A percentile compares a stretch with the other conserved stretches of the same genome.
Conservation (phyloP, 345 rosid species). For the Anastatica hierochuntica region DNA sequence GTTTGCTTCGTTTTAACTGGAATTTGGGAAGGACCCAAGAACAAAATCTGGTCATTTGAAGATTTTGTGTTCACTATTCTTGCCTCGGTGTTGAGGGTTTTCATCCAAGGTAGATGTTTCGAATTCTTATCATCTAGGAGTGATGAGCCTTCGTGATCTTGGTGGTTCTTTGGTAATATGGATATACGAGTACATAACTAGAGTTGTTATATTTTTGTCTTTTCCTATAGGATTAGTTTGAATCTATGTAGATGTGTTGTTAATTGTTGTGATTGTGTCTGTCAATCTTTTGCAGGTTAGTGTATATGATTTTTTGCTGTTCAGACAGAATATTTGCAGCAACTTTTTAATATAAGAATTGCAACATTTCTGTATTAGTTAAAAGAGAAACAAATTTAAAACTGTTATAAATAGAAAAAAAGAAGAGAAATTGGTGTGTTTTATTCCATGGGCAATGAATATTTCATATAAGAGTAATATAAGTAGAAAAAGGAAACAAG, state of each 20-base stretch:
- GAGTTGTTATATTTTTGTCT: background rate
- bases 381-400: too few relatives aligned
- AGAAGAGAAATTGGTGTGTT: too few relatives aligned
- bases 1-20: background rate
- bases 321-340: too few relatives aligned
- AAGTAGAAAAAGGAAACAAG: too few relatives aligned
- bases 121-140: background rate
- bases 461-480: too few relatives aligned
- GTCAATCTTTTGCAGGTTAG: background rate
- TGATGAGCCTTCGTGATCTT: background rate
- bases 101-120: background rate
- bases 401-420: too few relatives aligned
- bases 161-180: background rate
- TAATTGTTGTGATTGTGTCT: background rate
- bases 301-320: too few relatives aligned
- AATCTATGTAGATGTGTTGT: conserved; percentile 5
- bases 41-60: conserved; percentile 3
- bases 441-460: too few relatives aligned
- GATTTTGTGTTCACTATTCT: background rate
- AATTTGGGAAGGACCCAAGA: background rate
- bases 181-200: conserved; percentile 9
- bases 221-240: background rate
- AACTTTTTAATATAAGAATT: too few relatives aligned
- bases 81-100: background rate
- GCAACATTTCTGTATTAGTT: too few relatives aligned